Evolutionary conservation across 192 early-diverging fungal species (phyloP).

Genomic region (Backusella psychrophila): DNA sequence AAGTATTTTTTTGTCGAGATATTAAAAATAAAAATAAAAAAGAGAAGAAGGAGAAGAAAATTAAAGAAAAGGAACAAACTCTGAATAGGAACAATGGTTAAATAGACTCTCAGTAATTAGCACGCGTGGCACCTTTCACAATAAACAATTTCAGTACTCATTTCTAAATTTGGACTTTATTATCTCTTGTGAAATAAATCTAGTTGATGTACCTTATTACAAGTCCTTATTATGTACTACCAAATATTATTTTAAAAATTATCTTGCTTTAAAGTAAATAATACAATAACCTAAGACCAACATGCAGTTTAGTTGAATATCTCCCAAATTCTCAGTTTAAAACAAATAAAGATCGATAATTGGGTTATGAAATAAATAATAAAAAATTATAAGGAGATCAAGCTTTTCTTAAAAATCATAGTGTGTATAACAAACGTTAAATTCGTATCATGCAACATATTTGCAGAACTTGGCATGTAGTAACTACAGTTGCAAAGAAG

Average conservation of each 20-base stretch:
- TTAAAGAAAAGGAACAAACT: background rate
- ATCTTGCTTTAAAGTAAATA: background rate
- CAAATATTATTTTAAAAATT: slow-evolving; percentile 1
- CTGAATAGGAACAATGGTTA: slow-evolving; percentile 3
- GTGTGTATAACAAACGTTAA: background rate
- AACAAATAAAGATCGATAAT: background rate
- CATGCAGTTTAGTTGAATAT: background rate
- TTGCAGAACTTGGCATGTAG: background rate
- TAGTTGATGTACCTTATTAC: background rate
- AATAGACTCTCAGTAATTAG: slow-evolving; percentile 1
- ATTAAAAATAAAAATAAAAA: background rate
- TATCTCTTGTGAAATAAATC: background rate
- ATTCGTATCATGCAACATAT: background rate
- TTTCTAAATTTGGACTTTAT: background rate
- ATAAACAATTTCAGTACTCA: slow-evolving; percentile 1
- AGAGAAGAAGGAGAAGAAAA: background rate
- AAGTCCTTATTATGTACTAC: background rate
- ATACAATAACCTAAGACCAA: background rate
- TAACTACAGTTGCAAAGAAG: background rate
- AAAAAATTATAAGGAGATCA: background rate
- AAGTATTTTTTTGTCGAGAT: background rate
- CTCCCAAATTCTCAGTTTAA: background rate
- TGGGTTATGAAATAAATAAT: background rate
- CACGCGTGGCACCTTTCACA: slow-evolving; percentile 4
- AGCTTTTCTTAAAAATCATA: background rate